Evolutionary conservation across 73 alveolate genomes (phyloP), one percentile per base, ranked within the genome.

Genomic region (Paramecium pentaurelia): DNA sequence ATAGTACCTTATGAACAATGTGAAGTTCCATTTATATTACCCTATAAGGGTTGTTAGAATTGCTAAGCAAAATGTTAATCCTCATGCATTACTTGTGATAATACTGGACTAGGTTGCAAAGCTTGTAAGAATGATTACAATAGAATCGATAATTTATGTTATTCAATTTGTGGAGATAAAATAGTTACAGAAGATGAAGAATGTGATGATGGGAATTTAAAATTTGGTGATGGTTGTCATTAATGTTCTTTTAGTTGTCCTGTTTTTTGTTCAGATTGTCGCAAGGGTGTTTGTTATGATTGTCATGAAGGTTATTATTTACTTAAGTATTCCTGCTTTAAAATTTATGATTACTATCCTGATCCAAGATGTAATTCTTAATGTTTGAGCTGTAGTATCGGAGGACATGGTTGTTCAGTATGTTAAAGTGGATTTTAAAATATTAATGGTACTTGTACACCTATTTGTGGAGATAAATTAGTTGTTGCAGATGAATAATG

Each of bases 371-470:
- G 38, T 34, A 3, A 34, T 4, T 34, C 38, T 47, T 3, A 22
- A 36, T 75, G 89, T 75, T 84, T 84, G 16, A 83, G 16, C 11
- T 2, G 77, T 16, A 4, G 2, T 34, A 3, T 3, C 6, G 5
- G 5, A 34, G 2, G 5, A 3, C 2, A 34, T 34, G 18, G 3
- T 2, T 64, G 84, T 30, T 95, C 25, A 47, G 6, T 12, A 7
- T 47, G 59, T 12, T 12, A 93, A 36, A 58, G 18, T 7, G 97
- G 96, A 18, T 95, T 90, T 86, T 59, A 54, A 8, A 73, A n/a
- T 32, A 9, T 60, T 0, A 45, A 40, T n/a, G 32, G 91, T 16
- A 6, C 92, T 4, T 40, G 14, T 10, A 9, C 68, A 38, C 42
- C 59, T 47, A 12, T 47, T 47, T 47, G 59, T 47, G 59, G 59